Evolutionary conservation across 129 eudicot species (phyloP).

Genomic region (Logfia minima): DNA sequence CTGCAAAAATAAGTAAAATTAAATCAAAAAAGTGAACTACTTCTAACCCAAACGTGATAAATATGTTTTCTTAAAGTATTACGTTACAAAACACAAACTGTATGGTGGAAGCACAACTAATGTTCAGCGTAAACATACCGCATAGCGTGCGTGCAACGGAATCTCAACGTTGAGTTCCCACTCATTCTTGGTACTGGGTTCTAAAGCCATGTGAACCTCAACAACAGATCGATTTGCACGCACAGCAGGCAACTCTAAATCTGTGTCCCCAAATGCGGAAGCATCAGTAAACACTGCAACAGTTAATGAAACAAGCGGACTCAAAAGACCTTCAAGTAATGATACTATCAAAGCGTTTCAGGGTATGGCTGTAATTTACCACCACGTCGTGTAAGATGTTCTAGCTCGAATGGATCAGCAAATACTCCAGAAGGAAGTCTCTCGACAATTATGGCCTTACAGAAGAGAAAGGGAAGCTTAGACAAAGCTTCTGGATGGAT

Average conservation of each 20-base stretch:
- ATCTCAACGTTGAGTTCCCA: constrained; percentile 39
- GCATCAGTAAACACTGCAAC: constrained; percentile 71
- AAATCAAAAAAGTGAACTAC: neutral
- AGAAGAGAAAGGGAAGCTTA: constrained; percentile 40
- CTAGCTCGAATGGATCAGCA: constrained; percentile 88
- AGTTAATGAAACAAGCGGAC: neutral
- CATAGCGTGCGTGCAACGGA: constrained; percentile 86
- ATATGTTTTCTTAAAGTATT: neutral
- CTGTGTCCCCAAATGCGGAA: constrained; percentile 79
- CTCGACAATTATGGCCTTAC: constrained; percentile 63
- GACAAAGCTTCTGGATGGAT: constrained; percentile 37
- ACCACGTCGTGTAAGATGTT: constrained; percentile 70
- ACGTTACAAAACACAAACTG: neutral
- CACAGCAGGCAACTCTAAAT: constrained; percentile 78
- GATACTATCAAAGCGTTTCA: constrained; percentile 19
- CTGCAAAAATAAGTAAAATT: constrained; percentile 40
- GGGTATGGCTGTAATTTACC: constrained; percentile 42
- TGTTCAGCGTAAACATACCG: constrained; percentile 43
- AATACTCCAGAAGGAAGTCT: constrained; percentile 85
- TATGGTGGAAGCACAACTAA: constrained; percentile 12
- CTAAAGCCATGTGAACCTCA: constrained; percentile 67
- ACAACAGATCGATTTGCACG: constrained; percentile 69
- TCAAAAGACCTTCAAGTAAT: constrained; percentile 3
- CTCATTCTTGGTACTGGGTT: constrained; percentile 27
- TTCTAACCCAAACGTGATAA: neutral